phyloP scores from a whole-genome alignment of 139 green algal species.

The Desmodesmus armatus region DNA sequence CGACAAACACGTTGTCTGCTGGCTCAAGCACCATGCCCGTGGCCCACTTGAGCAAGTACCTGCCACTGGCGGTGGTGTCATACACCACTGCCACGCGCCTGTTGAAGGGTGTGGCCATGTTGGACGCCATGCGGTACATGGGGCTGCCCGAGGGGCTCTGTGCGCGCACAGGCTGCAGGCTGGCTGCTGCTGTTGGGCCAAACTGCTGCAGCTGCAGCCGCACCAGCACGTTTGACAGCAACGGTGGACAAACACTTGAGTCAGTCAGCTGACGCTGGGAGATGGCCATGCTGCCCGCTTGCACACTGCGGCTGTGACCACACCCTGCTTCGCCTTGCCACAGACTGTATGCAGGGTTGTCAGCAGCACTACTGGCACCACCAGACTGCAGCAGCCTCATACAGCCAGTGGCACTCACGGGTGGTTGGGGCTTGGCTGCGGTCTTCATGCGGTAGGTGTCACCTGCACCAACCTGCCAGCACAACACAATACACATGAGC shows the following conservation, averaged over 20 bases:
- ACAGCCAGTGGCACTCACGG: background rate
- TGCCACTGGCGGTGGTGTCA: conserved; percentile 42
- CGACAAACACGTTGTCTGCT: conserved; percentile 48
- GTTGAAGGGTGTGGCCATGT: conserved; percentile 40
- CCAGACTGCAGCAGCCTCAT: no score
- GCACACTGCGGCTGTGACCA: no score
- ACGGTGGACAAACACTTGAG: background rate
- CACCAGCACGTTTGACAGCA: no score
- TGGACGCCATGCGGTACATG: conserved; percentile 15
- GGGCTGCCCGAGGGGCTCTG: conserved; percentile 19
- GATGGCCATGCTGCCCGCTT: no score
- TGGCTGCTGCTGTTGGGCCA: no score
- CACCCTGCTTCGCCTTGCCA: no score
- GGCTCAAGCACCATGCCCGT: conserved; percentile 40
- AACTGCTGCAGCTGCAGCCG: no score
- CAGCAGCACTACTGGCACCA: no score
- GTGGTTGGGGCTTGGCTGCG: conserved; percentile 10
- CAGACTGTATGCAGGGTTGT: background rate
- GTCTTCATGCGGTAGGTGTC: conserved; percentile 50
- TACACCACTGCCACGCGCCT: conserved; percentile 38
- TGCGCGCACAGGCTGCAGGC: conserved; percentile 4
- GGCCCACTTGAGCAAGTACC: conserved; percentile 44
- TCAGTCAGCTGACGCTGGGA: background rate
- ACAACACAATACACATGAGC: no score
- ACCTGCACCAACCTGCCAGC: conserved; percentile 40